A percentile compares a stretch with the other conserved stretches of the same genome.
Conservation (phyloP, 2,329 filamentous ascomycete species). For the Neofusicoccum umdonicola region DNA sequence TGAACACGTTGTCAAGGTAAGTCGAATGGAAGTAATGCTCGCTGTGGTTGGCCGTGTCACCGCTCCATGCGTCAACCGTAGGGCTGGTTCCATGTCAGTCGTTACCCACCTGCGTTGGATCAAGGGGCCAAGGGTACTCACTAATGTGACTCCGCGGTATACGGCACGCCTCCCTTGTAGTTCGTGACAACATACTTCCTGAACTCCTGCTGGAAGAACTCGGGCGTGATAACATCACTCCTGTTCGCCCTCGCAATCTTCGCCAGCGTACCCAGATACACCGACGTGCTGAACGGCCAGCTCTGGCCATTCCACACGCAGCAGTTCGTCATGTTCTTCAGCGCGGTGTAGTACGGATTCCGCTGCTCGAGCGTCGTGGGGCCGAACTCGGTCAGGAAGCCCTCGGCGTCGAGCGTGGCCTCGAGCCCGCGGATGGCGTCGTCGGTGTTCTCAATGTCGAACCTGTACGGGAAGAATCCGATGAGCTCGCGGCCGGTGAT, state of each 20-base stretch:
- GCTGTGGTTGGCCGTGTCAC: conserved; percentile 37
- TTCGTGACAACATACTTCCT: conserved; percentile 42
- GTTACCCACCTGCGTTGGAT: too few species aligned
- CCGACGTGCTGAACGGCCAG: background rate
- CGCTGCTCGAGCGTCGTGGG: conserved; percentile 40
- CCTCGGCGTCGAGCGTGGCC: conserved; percentile 36
- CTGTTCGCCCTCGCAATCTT: conserved; percentile 30
- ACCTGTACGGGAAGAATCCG: conserved; percentile 44
- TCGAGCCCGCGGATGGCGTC: conserved; percentile 28
- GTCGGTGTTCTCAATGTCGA: conserved; percentile 35
- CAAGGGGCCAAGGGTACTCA: background rate
- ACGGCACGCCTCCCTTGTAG: conserved; percentile 42
- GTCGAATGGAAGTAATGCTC: conserved; percentile 49
- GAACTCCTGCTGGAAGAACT: conserved; percentile 40
- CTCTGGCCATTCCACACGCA: conserved; percentile 18
- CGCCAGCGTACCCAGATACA: conserved; percentile 51
- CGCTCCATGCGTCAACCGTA: conserved; percentile 36
- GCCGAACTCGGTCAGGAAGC: conserved; percentile 40
- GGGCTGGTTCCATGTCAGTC: conserved; percentile 21
- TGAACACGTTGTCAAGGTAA: conserved; percentile 46
- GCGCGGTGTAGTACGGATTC: conserved; percentile 39
- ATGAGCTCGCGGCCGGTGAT: conserved; percentile 40
- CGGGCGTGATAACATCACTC: conserved; percentile 33
- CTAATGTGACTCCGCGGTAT: conserved; percentile 46
- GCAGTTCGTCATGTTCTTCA: conserved; percentile 30